Percentiles rank a stretch among this genome's conserved stretches.
Conservation (phyloP, 176 grass and related monocot genomes). For the Thinopyrum elongatum region DNA sequence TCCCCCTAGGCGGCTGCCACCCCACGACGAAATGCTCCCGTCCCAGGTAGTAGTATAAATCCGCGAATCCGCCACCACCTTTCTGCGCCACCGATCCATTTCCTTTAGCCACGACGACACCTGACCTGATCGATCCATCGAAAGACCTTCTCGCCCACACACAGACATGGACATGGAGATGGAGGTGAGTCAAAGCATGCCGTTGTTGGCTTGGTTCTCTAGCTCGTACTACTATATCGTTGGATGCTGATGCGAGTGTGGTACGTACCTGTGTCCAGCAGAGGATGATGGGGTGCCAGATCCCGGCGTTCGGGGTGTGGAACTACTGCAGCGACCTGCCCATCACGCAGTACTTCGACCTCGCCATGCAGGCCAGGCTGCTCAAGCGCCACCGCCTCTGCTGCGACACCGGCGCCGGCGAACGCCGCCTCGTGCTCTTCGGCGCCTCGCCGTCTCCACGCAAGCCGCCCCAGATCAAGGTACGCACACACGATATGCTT, state of each 20-base stretch:
- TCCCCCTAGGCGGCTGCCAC: not conserved
- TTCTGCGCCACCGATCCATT: not conserved
- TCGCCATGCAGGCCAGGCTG: constrained; percentile 63
- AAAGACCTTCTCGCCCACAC: not conserved
- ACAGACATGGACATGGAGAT: constrained; percentile 45
- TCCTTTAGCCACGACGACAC: not conserved
- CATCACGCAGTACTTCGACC: constrained; percentile 79
- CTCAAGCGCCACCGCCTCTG: constrained; percentile 34
- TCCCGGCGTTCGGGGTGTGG: constrained; percentile 70
- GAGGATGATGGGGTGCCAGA: constrained; percentile 54
- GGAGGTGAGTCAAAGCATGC: constrained; percentile 18
- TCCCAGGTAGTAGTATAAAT: constrained; percentile 18
- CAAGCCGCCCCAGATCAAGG: constrained; percentile 54
- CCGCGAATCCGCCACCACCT: constrained; percentile 26
- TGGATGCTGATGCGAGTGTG: not conserved
- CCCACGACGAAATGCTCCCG: not conserved
- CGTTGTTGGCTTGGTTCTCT: not conserved
- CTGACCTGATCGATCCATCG: not conserved
- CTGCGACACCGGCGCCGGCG: not conserved
- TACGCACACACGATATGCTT: not conserved
- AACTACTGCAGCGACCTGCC: constrained; percentile 67
- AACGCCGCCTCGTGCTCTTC: constrained; percentile 28
- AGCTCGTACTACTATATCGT: not conserved
- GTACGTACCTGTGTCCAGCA: not conserved
- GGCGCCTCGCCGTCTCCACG: constrained; percentile 23